A percentile compares a stretch with the other conserved stretches of the same genome.
Conservation (phyloP, 805 yeast species). For the Kuraishia ogatae region DNA sequence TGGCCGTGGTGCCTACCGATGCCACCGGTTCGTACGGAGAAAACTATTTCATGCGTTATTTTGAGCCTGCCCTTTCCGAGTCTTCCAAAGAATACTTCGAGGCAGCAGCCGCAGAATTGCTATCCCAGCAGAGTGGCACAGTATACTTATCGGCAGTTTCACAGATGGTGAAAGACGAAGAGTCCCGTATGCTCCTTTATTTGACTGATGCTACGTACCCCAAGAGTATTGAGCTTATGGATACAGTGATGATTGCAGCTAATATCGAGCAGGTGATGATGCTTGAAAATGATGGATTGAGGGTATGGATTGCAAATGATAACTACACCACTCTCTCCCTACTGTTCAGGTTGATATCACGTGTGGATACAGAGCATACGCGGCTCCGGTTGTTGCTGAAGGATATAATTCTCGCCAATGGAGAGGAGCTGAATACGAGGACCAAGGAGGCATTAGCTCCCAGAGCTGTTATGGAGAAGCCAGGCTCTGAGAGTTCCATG, state of each 20-base stretch:
- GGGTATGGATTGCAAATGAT: slow-evolving; percentile 44
- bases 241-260: slow-evolving; percentile 47
- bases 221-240: slow-evolving; percentile 46
- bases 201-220: slow-evolving; percentile 46
- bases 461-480: slow-evolving; percentile 3
- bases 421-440: slow-evolving; percentile 25
- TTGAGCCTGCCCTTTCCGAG: slow-evolving; percentile 57
- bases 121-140: slow-evolving; percentile 38
- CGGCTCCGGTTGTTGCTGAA: slow-evolving; percentile 40
- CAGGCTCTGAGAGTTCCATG: slow-evolving; percentile 5
- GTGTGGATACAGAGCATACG: slow-evolving; percentile 45
- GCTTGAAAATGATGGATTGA: slow-evolving; percentile 46
- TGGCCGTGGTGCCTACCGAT: slow-evolving; percentile 8
- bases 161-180: slow-evolving; percentile 55
- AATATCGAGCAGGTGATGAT: slow-evolving; percentile 48
- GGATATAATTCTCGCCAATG: slow-evolving; percentile 37
- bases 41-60: slow-evolving; percentile 50
- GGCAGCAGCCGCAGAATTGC: slow-evolving; percentile 32
- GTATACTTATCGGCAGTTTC: slow-evolving; percentile 43
- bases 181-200: slow-evolving; percentile 41
- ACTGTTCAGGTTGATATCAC: slow-evolving; percentile 39
- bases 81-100: slow-evolving; percentile 50
- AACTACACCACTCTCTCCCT: slow-evolving; percentile 32
- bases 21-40: slow-evolving; percentile 32
- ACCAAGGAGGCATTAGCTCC: slow-evolving; percentile 16